Evolutionary conservation across 345 rosid genomes (phyloP), one percentile per base, ranked within the genome.

Genomic region (Cardiospermum halicacabum): DNA sequence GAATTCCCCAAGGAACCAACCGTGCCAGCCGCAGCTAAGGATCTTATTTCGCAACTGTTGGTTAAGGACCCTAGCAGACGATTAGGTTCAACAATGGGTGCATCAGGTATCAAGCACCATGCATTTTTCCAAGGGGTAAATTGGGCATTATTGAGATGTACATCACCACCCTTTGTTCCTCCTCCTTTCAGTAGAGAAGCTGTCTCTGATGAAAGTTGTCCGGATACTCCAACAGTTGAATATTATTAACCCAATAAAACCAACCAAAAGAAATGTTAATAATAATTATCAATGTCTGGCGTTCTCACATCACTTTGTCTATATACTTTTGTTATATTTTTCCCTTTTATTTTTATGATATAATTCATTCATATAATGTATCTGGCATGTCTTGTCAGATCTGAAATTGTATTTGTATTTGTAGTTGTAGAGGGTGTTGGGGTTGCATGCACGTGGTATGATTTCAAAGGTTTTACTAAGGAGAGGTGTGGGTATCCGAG

Each of bases 81-180:
- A 59, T 53, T 85, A 51, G 98, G 98, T 28, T 88, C 92, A 1
- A 78, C 92, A 0, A 79, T 75, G 77, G 98, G 98, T 12, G 92
- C 98, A 22, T 78, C 96, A 6, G 82, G 92, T 12, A 84, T 93
- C 68, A 86, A 81, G 77, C 94, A 85, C 32, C 98, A 93, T 43
- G 80, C 78, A 0, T 91, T 93, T 68, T 93, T 91, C 40, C 87
- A 91, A 49, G 97, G 97, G 65, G 87, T 91, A 40, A 93, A 85
- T 58, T 91, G 96, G 97, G 99, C 97, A 7, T 69, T 91, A 85
- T 73, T 93, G 75, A 80, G 95, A 79, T 88, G 99, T 64, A 82
- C 88, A 16, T 53, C 54, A 37, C 96, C 96, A 11, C 97, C 98
- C 1, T 85, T 78, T 78, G 69, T 82, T n/a, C 98, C 97, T 32